Base-by-base conservation (phyloP, 164 flowering plant genomes). In the Buxus sempervirens region DNA sequence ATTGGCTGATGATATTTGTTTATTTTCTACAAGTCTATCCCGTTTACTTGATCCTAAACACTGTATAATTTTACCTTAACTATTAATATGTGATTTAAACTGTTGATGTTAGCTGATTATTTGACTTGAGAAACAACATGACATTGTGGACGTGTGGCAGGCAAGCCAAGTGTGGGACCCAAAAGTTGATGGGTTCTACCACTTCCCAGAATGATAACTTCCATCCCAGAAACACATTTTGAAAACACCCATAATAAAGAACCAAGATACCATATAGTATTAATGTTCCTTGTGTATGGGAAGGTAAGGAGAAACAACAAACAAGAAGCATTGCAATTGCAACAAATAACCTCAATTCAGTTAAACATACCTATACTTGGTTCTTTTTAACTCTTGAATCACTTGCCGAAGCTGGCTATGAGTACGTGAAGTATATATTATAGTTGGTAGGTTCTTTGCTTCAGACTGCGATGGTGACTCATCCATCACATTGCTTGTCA, bases 361-460 rank as follows among this genome's bases (percentile, higher is more conserved):
- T 32, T 32, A 32, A 32, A 32, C 38, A 32, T 32, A 95, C 98
- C 99, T 90, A 82, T 95, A 95, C 73, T 32, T 83, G 72, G 86
- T 83, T 77, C 90, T 81, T 72, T 83, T 92, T 75, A 95, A 71
- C 72, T 95, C 99, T 73, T 87, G 85, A 73, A 95, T 80, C n/a
- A 95, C 99, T 84, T 95, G 99, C 25, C 85, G 86, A 28, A 92
- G 83, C 78, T 95, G 99, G 77, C 99, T 90, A 76, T 95, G 99
- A 65, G 99, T 95, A 27, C 99, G 88, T 21, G 97, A 86, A 21
- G 93, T 75, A 69, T 94, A 94, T 10, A 94, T 78, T 56, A 94
- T 94, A 18, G 84, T 75, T 2, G 97, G 98, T 27, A 78, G 81
- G 6, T 67, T 63, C 19, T 63, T 45, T 27, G 65, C 63, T 19